Evolutionary conservation across 768 basidiomycete species (phyloP).

Genomic region (Lactarius hengduanensis): DNA sequence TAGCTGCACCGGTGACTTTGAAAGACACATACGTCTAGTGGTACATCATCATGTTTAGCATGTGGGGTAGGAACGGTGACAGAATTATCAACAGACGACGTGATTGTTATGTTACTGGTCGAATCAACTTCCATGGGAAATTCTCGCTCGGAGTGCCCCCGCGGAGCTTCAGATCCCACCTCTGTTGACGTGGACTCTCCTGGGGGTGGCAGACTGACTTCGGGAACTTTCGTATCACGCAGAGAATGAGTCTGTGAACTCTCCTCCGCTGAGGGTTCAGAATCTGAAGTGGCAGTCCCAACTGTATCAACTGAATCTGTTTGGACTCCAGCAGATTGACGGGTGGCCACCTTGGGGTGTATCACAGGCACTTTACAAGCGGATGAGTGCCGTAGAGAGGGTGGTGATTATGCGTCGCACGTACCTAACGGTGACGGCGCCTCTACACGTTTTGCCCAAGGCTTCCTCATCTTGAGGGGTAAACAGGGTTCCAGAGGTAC

Average conservation of each 20-base stretch:
- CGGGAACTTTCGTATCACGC: not conserved
- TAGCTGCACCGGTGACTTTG: not conserved
- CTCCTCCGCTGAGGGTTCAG: constrained; percentile 3
- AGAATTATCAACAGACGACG: constrained; percentile 22
- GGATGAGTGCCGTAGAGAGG: constrained; percentile 10
- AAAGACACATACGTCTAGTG: constrained; percentile 16
- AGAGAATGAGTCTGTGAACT: not conserved
- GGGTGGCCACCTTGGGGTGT: constrained; percentile 14
- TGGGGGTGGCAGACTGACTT: constrained; percentile 1
- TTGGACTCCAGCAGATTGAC: constrained; percentile 49
- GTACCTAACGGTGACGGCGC: constrained; percentile 26
- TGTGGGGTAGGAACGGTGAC: not conserved
- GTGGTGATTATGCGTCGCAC: not conserved
- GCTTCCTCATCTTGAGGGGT: constrained; percentile 64
- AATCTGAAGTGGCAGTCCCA: constrained; percentile 17
- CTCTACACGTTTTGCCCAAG: constrained; percentile 53
- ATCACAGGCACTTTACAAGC: constrained; percentile 9
- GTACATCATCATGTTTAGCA: constrained; percentile 22
- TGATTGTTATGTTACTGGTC: constrained; percentile 40
- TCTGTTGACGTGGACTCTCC: not conserved
- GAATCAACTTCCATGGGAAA: constrained; percentile 66
- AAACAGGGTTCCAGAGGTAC: constrained; percentile 40
- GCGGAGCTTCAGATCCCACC: constrained; percentile 6
- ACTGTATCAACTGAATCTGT: constrained; percentile 33
- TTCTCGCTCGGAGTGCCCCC: constrained; percentile 35